These are phyloP conservation scores for Abrus precatorius DNA, from an alignment of 306 rosid species.

Conservation along the genomic window DNA sequence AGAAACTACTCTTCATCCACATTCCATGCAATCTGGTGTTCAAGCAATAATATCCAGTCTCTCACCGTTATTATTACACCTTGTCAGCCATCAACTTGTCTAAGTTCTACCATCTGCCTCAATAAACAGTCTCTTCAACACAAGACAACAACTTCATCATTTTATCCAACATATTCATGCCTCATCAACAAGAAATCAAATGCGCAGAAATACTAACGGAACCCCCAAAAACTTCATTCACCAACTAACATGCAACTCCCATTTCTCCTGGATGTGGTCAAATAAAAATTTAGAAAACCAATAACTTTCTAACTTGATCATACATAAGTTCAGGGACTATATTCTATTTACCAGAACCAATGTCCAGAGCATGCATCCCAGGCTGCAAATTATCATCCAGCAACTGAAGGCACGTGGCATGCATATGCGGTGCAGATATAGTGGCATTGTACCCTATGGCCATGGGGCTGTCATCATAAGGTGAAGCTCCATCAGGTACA, in stretches of 20 bases:
- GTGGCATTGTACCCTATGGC: constrained; percentile 94
- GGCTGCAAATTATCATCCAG: constrained; percentile 88
- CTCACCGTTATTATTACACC: background rate
- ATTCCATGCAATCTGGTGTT: background rate
- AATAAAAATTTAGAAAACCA: background rate
- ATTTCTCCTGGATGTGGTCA: constrained; percentile 3
- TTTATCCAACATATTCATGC: background rate
- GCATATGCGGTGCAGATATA: constrained; percentile 99
- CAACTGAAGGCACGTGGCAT: constrained; percentile 91
- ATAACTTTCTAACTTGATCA: background rate
- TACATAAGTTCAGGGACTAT: background rate
- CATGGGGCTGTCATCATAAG: constrained; percentile 88
- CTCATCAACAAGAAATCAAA: constrained; percentile 5
- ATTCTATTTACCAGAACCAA: constrained; percentile 79
- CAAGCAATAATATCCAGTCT: constrained; percentile 1
- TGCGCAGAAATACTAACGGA: background rate
- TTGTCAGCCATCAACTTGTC: background rate
- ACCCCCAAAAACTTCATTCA: background rate
- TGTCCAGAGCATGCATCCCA: constrained; percentile 89
- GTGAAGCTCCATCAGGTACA: constrained; percentile 71
- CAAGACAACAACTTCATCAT: background rate
- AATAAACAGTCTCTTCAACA: constrained; percentile 17
- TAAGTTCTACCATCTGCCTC: constrained; percentile 8
- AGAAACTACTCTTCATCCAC: constrained; percentile 1
- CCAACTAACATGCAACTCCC: constrained; percentile 25